Base-by-base conservation (phyloP, 305 asterid species). In the Fraxinus ornus region DNA sequence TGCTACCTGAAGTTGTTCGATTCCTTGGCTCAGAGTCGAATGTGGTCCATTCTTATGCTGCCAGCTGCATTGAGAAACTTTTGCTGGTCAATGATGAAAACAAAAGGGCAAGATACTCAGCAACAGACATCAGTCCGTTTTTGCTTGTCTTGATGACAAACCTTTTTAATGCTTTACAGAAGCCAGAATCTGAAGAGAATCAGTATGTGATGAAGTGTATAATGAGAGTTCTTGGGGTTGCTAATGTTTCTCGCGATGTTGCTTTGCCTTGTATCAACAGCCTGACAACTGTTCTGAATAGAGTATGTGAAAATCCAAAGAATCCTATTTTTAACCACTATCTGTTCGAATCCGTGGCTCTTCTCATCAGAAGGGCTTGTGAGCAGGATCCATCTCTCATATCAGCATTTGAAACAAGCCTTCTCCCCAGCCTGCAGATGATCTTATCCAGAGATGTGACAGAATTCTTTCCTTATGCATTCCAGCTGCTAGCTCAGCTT, bases 41-140 rank as follows among this genome's bases (percentile, higher is more conserved):
- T 86, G 98, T 94, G 60, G 99, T 97, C 47, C 99, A 97, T 87
- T 94, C 99, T 2, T 97, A 97, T 89, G 97, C 97, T 41, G 98
- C 99, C 49, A 94, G 93, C 90, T 97, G 99, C 91, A 92, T 94
- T 57, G 98, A 94, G 90, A 93, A 95, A 84, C 97, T 94, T 74
- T 85, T 97, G 84, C 87, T 95, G 78, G 95, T 97, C 80, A 94
- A 92, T 88, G 99, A 93, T 84, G 98, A 88, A 41, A 96, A 92
- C 28, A 91, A 92, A 37, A 88, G 86, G 80, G 82, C 95, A 22
- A 92, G 98, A 89, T 97, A 91, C 85, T 84, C 96, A 47, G 92
- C 93, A 28, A 85, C 89, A 57, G 99, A 97, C 83, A 84, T 97
- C 49, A 83, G 89, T 81, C 99, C 98, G 24, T 84, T 92, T 89